Conservation (phyloP, 2,329 filamentous ascomycete species). For the Fusarium redolens region DNA sequence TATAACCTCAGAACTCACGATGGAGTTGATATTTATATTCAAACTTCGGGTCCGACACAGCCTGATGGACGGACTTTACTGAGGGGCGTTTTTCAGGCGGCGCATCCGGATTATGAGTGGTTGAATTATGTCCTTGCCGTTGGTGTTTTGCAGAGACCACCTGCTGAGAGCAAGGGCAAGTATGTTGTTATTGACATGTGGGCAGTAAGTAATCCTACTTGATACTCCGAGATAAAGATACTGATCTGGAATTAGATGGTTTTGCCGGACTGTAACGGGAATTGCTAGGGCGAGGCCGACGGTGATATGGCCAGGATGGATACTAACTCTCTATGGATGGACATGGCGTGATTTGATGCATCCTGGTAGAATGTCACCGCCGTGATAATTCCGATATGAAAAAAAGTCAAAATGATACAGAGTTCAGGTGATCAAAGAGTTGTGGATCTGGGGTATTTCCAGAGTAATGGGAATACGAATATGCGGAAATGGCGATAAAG, state of each 20-base stretch:
- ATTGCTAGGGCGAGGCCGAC: slow-evolving; percentile 2
- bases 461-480: background rate
- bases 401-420: background rate
- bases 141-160: slow-evolving; percentile 30
- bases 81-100: slow-evolving; percentile 50
- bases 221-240: accelerated
- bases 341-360: background rate
- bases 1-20: slow-evolving; percentile 54
- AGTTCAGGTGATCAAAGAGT: background rate
- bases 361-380: too few relatives aligned
- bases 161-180: slow-evolving; percentile 22
- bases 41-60: slow-evolving; percentile 51
- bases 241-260: slow-evolving; percentile 24
- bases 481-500: background rate
- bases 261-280: slow-evolving; percentile 7
- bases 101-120: slow-evolving; percentile 51
- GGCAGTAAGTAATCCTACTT: slow-evolving; percentile 22
- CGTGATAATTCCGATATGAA: background rate
- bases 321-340: background rate
- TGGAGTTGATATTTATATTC: slow-evolving; percentile 52
- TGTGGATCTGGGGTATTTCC: background rate
- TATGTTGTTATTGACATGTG: slow-evolving; percentile 44
- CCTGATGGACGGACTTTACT: slow-evolving; percentile 45
- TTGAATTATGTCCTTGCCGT: slow-evolving; percentile 50
- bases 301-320: background rate